Percentiles rank a stretch among this genome's conserved stretches.
Evolutionary conservation across 179 eudicot genomes (phyloP).

Genomic region (Silene coronaria): DNA sequence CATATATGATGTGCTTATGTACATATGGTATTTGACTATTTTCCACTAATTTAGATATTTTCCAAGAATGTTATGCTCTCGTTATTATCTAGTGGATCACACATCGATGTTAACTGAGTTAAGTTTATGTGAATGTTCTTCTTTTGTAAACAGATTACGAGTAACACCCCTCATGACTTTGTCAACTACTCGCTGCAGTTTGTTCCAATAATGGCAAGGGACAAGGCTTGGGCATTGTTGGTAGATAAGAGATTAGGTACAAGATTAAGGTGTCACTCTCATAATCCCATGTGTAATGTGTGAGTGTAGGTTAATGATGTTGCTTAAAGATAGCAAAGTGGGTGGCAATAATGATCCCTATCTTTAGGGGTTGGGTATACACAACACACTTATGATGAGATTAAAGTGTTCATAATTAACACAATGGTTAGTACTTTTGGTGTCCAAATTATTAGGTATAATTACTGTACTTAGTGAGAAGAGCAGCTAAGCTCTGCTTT

Average conservation of each 20-base stretch:
- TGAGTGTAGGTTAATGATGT: slow-evolving; percentile 9
- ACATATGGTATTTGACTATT: background rate
- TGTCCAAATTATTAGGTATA: slow-evolving; percentile 13
- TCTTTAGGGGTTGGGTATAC: slow-evolving; percentile 9
- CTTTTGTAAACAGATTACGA: no score
- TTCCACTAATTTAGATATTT: background rate
- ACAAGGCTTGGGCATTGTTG: background rate
- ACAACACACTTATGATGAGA: slow-evolving; percentile 6
- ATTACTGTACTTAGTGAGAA: background rate
- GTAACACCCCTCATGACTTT: no score
- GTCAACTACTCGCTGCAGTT: no score
- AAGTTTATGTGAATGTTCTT: no score
- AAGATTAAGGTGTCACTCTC: slow-evolving; percentile 4
- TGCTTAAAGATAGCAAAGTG: slow-evolving; percentile 15
- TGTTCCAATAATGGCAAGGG: background rate
- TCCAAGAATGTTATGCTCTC: background rate
- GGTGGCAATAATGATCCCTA: background rate
- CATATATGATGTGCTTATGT: background rate
- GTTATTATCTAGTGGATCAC: no score
- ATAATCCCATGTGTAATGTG: slow-evolving; percentile 8
- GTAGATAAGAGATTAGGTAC: background rate
- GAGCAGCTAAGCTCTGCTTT: background rate
- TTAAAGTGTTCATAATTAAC: background rate
- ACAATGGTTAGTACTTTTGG: slow-evolving; percentile 3
- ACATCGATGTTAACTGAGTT: no score